Conservation (phyloP, 345 rosid species). For the Crucihimalaya himalaica region DNA sequence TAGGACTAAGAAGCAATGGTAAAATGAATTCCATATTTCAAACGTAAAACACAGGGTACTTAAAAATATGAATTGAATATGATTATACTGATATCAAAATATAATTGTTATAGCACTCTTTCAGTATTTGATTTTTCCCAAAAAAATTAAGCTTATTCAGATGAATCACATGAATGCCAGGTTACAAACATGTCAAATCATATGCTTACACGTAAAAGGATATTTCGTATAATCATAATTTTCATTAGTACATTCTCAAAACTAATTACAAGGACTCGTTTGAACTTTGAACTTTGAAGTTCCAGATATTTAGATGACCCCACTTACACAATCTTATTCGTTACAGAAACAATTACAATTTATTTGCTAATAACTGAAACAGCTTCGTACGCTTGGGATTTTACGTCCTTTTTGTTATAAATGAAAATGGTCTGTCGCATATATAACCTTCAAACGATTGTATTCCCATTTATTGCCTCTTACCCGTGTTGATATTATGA, state of each 20-base stretch:
- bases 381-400: constrained; percentile 2
- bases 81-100: not conserved
- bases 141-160: not conserved
- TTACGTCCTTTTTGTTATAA: not conserved
- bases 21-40: not conserved
- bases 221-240: constrained; percentile 11
- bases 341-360: constrained; percentile 19
- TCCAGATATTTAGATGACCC: constrained; percentile 2
- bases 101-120: not conserved
- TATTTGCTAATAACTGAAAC: constrained; percentile 3
- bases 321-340: constrained; percentile 23
- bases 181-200: constrained; percentile 2
- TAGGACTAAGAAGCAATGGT: not conserved
- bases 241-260: constrained; percentile 24
- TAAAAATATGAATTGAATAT: not conserved
- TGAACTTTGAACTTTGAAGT: constrained; percentile 9
- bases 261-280: constrained; percentile 19
- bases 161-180: not conserved
- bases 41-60: not conserved
- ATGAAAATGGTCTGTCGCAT: constrained; percentile 20
- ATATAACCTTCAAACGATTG: constrained; percentile 15
- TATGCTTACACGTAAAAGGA: constrained; percentile 8
- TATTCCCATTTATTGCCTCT: constrained; percentile 46
- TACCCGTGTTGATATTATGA: constrained; percentile 51
- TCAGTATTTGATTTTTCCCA: not conserved